Evolutionary conservation across 2,329 filamentous ascomycete genomes (phyloP).

Genomic region (Pleomassaria siparia): DNA sequence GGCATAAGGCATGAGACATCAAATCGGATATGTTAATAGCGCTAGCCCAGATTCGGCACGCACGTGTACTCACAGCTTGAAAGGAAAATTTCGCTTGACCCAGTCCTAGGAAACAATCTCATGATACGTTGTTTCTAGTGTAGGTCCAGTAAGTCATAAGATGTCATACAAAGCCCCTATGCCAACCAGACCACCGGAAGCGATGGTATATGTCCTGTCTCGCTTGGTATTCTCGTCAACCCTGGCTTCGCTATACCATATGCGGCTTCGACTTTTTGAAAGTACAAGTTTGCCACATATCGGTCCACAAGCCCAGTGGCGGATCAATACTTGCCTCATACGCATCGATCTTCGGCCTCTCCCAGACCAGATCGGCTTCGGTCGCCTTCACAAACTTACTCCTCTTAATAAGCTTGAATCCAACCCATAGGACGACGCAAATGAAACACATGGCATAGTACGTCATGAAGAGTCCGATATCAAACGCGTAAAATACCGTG

Average conservation of each 20-base stretch:
- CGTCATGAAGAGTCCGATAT: constrained; percentile 53
- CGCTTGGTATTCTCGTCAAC: no score
- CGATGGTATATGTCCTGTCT: no score
- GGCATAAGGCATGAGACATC: no score
- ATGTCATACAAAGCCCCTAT: no score
- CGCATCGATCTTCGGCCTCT: constrained; percentile 48
- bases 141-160: no score
- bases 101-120: no score
- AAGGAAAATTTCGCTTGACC: no score
- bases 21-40: no score
- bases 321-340: constrained; percentile 25
- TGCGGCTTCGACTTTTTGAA: constrained; percentile 5
- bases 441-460: constrained; percentile 32
- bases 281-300: constrained; percentile 15
- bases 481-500: constrained; percentile 48
- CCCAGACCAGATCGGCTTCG: constrained; percentile 47
- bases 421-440: constrained; percentile 51
- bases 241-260: neutral
- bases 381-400: constrained; percentile 51
- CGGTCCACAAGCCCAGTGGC: constrained; percentile 30
- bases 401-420: constrained; percentile 66
- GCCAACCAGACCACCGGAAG: no score
- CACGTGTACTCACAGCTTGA: no score
- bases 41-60: no score
- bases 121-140: no score